Conservation (phyloP, 495 filamentous ascomycete genomes). For the Neurospora pannonica region DNA sequence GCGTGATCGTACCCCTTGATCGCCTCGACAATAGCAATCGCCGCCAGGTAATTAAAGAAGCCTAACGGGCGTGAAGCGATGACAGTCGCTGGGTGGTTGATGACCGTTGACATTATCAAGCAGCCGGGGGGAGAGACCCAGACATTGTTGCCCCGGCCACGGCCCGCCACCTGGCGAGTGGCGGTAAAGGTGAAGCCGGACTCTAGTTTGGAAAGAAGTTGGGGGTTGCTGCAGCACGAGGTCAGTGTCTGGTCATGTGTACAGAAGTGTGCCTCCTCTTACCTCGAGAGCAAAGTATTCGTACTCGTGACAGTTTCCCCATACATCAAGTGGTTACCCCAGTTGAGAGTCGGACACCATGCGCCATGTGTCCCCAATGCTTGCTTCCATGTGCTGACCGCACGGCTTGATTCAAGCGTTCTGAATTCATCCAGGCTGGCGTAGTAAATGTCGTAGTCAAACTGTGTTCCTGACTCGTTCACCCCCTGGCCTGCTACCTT, state of each 20-base stretch:
- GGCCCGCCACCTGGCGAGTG: conserved; percentile 84
- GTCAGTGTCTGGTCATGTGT: not conserved
- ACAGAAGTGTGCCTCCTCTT: conserved; percentile 9
- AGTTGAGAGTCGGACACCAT: conserved; percentile 43
- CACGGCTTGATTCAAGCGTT: not conserved
- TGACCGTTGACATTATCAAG: conserved; percentile 76
- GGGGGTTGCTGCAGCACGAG: conserved; percentile 52
- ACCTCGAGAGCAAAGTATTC: conserved; percentile 92
- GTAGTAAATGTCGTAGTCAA: conserved; percentile 77
- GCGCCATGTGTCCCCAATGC: conserved; percentile 8
- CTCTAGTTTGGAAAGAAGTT: conserved; percentile 65
- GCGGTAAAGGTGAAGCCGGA: conserved; percentile 81
- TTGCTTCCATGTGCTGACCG: not conserved
- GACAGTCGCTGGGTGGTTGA: conserved; percentile 69
- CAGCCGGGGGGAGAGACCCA: conserved; percentile 88
- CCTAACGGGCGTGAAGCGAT: conserved; percentile 71
- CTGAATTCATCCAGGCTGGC: conserved; percentile 59
- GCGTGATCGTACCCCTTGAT: conserved; percentile 64
- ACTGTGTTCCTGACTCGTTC: conserved; percentile 27
- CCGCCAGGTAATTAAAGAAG: conserved; percentile 89
- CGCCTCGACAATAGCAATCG: conserved; percentile 80
- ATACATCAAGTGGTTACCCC: conserved; percentile 75
- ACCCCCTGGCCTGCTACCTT: not conserved
- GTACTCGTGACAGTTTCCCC: conserved; percentile 92
- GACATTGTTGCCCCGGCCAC: conserved; percentile 84